Conservation (phyloP, 2,329 filamentous ascomycete species). For the Scopulariopsis brevicaulis region DNA sequence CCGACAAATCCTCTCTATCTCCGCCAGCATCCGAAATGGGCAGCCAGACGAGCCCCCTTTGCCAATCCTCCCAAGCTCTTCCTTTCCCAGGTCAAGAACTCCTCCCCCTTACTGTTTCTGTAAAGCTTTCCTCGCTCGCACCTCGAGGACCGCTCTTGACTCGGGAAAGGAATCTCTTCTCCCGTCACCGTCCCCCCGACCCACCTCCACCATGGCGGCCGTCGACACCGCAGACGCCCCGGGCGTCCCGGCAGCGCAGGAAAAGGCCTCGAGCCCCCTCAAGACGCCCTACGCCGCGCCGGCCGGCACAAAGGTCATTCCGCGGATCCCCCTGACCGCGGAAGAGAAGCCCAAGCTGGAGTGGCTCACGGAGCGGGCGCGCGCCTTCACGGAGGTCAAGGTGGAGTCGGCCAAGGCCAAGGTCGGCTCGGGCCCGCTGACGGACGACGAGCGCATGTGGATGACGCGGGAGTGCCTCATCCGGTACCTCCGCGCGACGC, state of each 20-base stretch:
- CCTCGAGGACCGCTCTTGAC: neutral
- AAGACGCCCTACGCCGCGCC: neutral
- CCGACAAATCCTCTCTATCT: neutral
- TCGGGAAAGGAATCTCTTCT: neutral
- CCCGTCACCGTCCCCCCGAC: neutral
- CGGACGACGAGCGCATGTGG: slow-evolving; percentile 76
- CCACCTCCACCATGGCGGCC: neutral
- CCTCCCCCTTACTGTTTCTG: neutral
- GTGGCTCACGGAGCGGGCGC: slow-evolving; percentile 58
- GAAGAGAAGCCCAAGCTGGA: slow-evolving; percentile 80
- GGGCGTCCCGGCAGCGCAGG: slow-evolving; percentile 4
- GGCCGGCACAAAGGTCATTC: neutral
- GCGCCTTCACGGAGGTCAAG: slow-evolving; percentile 59
- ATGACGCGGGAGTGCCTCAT: slow-evolving; percentile 86
- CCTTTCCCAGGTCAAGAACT: neutral
- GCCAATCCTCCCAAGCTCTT: neutral
- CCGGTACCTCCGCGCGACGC: slow-evolving; percentile 85
- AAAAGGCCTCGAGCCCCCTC: neutral
- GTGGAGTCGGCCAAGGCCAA: slow-evolving; percentile 34
- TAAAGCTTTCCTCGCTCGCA: neutral
- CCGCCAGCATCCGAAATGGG: neutral
- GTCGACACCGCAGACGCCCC: neutral
- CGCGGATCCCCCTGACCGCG: slow-evolving; percentile 49
- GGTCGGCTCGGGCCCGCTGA: slow-evolving; percentile 44
- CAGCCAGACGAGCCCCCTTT: neutral